Evolutionary conservation across 768 basidiomycete genomes (phyloP), one percentile per base, ranked within the genome.

Genomic region (Dioszegia hungarica): DNA sequence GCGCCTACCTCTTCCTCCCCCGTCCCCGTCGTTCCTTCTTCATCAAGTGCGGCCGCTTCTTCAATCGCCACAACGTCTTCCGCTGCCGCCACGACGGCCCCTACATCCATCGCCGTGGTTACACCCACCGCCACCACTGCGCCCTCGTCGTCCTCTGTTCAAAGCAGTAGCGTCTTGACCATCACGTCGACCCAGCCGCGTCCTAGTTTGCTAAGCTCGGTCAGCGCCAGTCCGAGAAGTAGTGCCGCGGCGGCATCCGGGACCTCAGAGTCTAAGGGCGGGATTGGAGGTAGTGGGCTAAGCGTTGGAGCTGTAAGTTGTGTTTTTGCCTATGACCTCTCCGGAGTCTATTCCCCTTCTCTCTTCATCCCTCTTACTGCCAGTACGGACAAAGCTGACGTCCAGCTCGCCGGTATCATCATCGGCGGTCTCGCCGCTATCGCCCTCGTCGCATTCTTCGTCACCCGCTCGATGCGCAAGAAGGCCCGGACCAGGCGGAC

Each of bases 321-420:
- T 15, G n/a, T n/a, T n/a, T n/a, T n/a, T n/a, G n/a, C n/a, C n/a
- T n/a, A n/a, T n/a, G n/a, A n/a, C n/a, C n/a, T n/a, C n/a, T n/a
- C n/a, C n/a, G n/a, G n/a, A n/a, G n/a, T 14, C n/a, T 38, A 1
- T 20, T 3, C 5, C 24, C 36, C 10, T 34, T 12, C 9, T 48
- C 17, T 38, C n/a, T n/a, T n/a, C n/a, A n/a, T n/a, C n/a, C n/a
- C n/a, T n/a, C n/a, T n/a, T n/a, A n/a, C n/a, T n/a, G n/a, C n/a
- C n/a, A n/a, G n/a, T n/a, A n/a, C 38, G 15, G 8, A 34, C 5
- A 6, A 34, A 9, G 29, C 54, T 40, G 9, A 56, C 33, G 14
- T 25, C 9, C 34, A 71, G 70, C 56, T 72, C 48, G 59, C 62
- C 36, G 70, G 70, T 38, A 69, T 72, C 45, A 66, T 69, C 47